Evolutionary conservation across 441 rosid species (phyloP), one percentile per base, ranked within the genome.

Genomic region (Hypseocharis bilobata): DNA sequence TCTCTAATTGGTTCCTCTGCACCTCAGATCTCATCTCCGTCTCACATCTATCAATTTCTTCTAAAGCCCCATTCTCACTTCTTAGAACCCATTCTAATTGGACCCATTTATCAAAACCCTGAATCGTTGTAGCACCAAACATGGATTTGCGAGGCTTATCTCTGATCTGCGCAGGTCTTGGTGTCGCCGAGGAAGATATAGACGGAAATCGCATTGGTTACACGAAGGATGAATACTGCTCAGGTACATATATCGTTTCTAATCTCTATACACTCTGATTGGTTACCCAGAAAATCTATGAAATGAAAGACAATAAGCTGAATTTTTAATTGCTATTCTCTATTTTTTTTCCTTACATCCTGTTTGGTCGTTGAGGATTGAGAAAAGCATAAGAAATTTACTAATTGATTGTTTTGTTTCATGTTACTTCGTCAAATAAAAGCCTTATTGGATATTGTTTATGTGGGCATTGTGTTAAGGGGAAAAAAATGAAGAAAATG

Each of bases 121-220:
- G 56, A 38, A 51, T 69, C 0, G 4, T 19, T 19, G 29, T 47
- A 23, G 45, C 52, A 25, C 36, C 13, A 76, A 70, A 65, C 47
- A 82, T 81, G 85, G 88, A 85, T 62, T 77, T 76, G 78, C 85
- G 83, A 66, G 97, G 88, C 4, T 74, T 91, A 73, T 85, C 99
- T 13, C 70, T 68, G 29, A 81, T 86, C 72, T 91, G 96, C 70
- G 84, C 85, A 54, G 85, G 91, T 70, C 88, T 94, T 42, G 96
- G 92, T 60, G 32, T 72, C 65, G 69, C 72, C 13, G 88, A 79
- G 38, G 89, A 83, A 74, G 89, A 87, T 51, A 81, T 70, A 1
- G 69, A 47, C 13, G 77, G 90, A 58, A 78, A 58, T 28, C 83
- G 87, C 49, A 76, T 81, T 16, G 89, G 95, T 8, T 94, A 91